These are phyloP conservation scores for Podila verticillata DNA, from an alignment of 192 early-diverging fungal species.

Conservation along the genomic window DNA sequence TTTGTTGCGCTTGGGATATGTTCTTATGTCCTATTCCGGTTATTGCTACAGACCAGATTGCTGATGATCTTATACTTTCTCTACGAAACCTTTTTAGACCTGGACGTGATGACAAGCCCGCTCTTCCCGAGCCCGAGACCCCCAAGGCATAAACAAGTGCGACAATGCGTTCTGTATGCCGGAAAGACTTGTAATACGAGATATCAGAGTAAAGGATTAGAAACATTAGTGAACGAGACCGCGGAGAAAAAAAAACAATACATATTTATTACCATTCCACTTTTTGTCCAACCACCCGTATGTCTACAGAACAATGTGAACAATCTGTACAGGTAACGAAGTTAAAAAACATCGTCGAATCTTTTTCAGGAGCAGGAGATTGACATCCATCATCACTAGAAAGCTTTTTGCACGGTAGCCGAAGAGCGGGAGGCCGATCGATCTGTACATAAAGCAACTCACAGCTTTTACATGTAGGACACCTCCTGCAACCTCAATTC, in stretches of 20 bases:
- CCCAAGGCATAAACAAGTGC: conserved; percentile 35
- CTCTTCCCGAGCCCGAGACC: conserved; percentile 47
- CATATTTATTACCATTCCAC: background rate
- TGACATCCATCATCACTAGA: too few relatives aligned
- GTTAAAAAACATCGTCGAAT: too few relatives aligned
- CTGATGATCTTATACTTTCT: background rate
- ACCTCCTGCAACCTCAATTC: too few relatives aligned
- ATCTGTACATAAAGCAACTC: too few relatives aligned
- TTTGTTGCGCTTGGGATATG: background rate
- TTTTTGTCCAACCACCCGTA: too few relatives aligned
- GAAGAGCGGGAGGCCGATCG: too few relatives aligned
- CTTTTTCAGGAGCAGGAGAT: too few relatives aligned
- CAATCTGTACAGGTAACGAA: too few relatives aligned
- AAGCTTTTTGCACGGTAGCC: too few relatives aligned
- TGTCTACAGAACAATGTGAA: too few relatives aligned
- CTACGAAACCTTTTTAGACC: conserved; percentile 14
- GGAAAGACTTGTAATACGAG: background rate
- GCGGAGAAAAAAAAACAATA: background rate
- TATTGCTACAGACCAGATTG: background rate
- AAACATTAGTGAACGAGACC: background rate
- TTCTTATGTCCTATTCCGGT: background rate
- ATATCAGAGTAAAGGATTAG: background rate
- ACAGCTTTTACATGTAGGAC: too few relatives aligned
- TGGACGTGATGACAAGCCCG: conserved; percentile 53
- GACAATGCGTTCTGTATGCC: background rate